A percentile compares a stretch with the other conserved stretches of the same genome.
phyloP scores from a whole-genome alignment of 495 filamentous ascomycete species.

The Aspergillus wentii region DNA sequence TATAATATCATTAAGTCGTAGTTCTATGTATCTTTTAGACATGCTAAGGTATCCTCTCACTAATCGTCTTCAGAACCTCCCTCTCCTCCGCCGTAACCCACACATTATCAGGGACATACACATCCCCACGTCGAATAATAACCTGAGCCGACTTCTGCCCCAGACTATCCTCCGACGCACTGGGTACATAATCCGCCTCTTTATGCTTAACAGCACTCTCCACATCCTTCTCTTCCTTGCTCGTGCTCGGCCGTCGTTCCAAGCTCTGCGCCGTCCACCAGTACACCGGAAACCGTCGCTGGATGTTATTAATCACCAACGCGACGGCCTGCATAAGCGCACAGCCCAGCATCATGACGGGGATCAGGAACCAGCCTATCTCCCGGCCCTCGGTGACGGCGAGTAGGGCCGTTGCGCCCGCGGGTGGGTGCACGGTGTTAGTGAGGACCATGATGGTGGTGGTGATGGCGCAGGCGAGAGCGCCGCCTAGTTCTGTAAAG shows the following conservation, averaged over 20 bases:
- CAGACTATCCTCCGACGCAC: conserved; percentile 22
- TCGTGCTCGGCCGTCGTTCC: too few relatives aligned
- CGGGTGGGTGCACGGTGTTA: conserved; percentile 79
- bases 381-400: conserved; percentile 59
- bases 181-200: conserved; percentile 8
- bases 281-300: conserved; percentile 70
- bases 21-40: too few relatives aligned
- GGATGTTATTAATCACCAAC: conserved; percentile 70
- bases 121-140: conserved; percentile 22
- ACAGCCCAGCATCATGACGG: conserved; percentile 61
- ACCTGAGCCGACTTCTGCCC: conserved; percentile 24
- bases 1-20: too few relatives aligned
- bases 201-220: conserved; percentile 17
- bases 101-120: conserved; percentile 31
- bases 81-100: conserved; percentile 28
- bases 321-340: conserved; percentile 62
- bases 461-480: conserved; percentile 64
- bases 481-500: conserved; percentile 62
- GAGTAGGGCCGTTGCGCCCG: conserved; percentile 80
- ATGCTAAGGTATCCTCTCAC: conserved; percentile 21
- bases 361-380: conserved; percentile 72
- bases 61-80: conserved; percentile 24
- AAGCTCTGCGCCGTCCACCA: conserved; percentile 55
- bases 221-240: conserved; percentile 12
- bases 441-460: conserved; percentile 72